Conservation (phyloP, 73 alveolate species). For the Halteria grandinella region DNA sequence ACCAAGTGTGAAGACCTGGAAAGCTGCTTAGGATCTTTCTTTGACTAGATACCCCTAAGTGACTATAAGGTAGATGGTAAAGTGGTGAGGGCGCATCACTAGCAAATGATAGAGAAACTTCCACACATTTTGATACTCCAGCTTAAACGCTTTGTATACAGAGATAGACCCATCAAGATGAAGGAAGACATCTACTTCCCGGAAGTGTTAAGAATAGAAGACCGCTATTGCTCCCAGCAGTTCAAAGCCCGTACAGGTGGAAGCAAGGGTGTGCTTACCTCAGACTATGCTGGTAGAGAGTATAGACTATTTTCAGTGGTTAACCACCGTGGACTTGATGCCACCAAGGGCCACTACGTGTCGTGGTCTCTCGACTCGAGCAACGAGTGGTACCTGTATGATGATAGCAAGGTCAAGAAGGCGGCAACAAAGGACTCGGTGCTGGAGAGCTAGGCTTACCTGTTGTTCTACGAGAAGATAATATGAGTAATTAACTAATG, state of each 20-base stretch:
- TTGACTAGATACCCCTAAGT: conserved; percentile 31
- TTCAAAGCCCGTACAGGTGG: neutral
- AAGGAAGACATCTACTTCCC: conserved; percentile 51
- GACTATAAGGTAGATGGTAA: conserved; percentile 50
- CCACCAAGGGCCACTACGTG: conserved; percentile 52
- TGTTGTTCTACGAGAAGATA: conserved; percentile 40
- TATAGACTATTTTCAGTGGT: conserved; percentile 44
- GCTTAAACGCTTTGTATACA: conserved; percentile 54
- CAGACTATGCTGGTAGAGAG: conserved; percentile 31
- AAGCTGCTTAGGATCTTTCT: conserved; percentile 33
- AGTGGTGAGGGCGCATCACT: conserved; percentile 32
- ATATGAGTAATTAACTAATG: no score
- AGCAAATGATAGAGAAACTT: conserved; percentile 28
- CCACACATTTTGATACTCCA: conserved; percentile 62
- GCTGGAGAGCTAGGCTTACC: conserved; percentile 53
- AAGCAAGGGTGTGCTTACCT: neutral
- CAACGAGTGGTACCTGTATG: conserved; percentile 42
- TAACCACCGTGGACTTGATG: conserved; percentile 53
- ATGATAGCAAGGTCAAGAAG: conserved; percentile 49
- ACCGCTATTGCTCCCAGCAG: conserved; percentile 15
- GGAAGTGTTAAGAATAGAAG: conserved; percentile 27
- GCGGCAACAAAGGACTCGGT: conserved; percentile 19
- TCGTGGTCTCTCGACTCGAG: conserved; percentile 36
- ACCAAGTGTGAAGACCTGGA: conserved; percentile 46
- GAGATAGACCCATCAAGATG: conserved; percentile 45